Percentiles rank a stretch among this genome's conserved stretches.
phyloP scores from a whole-genome alignment of 2,329 filamentous ascomycete species.

The Calonectria pteridis region DNA sequence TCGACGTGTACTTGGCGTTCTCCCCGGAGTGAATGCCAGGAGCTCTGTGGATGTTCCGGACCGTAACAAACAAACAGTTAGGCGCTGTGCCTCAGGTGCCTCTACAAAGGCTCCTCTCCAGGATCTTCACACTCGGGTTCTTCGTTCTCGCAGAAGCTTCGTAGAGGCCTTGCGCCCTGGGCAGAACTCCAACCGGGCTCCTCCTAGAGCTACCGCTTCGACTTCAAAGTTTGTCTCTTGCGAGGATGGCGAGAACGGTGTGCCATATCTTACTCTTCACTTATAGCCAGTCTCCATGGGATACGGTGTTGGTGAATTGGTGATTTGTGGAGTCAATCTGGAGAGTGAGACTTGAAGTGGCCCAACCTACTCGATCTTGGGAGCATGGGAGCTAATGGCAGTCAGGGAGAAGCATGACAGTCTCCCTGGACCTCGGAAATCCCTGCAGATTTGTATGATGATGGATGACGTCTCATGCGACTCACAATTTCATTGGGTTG shows the following conservation, averaged over 20 bases:
- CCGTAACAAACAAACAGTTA: slow-evolving; percentile 30
- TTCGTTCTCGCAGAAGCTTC: slow-evolving; percentile 42
- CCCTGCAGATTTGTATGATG: slow-evolving; percentile 20
- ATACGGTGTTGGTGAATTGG: too few relatives aligned
- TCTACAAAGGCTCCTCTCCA: slow-evolving; percentile 28
- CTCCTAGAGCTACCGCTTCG: slow-evolving; percentile 59
- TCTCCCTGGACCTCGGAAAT: slow-evolving; percentile 9
- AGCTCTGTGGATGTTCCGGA: slow-evolving; percentile 35
- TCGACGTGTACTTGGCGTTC: slow-evolving; percentile 42
- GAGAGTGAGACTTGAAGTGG: not conserved
- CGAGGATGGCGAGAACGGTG: slow-evolving; percentile 51
- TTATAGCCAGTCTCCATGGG: slow-evolving; percentile 28
- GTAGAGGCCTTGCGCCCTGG: slow-evolving; percentile 54
- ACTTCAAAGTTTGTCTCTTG: slow-evolving; percentile 56
- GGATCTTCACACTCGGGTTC: slow-evolving; percentile 41
- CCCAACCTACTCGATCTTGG: not conserved
- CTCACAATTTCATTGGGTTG: slow-evolving; percentile 31
- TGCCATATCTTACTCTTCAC: slow-evolving; percentile 47
- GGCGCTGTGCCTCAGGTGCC: slow-evolving; percentile 35
- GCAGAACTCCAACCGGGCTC: slow-evolving; percentile 61
- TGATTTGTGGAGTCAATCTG: too few relatives aligned
- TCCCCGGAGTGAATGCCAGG: slow-evolving; percentile 36
- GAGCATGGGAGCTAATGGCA: slow-evolving; percentile 29
- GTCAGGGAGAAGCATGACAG: slow-evolving; percentile 12
- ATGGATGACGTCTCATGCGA: slow-evolving; percentile 34